phyloP scores from a whole-genome alignment of 768 basidiomycete species.

The Psilocybe subaeruginosa region DNA sequence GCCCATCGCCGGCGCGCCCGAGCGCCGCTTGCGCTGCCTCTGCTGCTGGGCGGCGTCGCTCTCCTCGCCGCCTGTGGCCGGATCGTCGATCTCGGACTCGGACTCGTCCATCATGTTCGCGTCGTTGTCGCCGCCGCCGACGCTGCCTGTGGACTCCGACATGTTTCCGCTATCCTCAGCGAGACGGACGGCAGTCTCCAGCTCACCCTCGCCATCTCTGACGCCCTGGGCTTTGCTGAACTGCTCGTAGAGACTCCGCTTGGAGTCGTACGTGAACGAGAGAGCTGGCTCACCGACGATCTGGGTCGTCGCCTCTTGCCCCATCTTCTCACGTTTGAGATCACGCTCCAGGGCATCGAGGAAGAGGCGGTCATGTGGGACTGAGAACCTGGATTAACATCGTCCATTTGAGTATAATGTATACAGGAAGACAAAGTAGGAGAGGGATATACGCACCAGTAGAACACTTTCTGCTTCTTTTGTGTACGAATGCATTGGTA shows the following conservation, averaged over 20 bases:
- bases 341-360: conserved; percentile 96
- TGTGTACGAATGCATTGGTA: conserved; percentile 97
- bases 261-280: conserved; percentile 88
- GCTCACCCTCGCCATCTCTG: conserved; percentile 43
- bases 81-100: conserved; percentile 22
- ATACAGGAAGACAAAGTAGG: not conserved
- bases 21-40: conserved; percentile 5
- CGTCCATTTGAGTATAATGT: not conserved
- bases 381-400: conserved; percentile 75
- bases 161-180: conserved; percentile 28
- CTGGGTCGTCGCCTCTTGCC: conserved; percentile 80
- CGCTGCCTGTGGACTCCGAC: conserved; percentile 8
- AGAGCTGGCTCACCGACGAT: conserved; percentile 78
- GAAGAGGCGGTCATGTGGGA: conserved; percentile 96
- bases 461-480: conserved; percentile 99
- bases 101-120: conserved; percentile 17
- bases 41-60: conserved; percentile 5
- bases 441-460: conserved; percentile 58
- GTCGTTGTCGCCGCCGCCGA: conserved; percentile 12
- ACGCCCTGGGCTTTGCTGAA: conserved; percentile 57
- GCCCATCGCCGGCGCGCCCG: conserved; percentile 10
- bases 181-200: conserved; percentile 36
- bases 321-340: conserved; percentile 93
- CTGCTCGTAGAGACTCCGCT: conserved; percentile 86
- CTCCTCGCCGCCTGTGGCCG: conserved; percentile 20